Evolutionary conservation across 1,139 yeast species (phyloP).

Genomic region (Debaryomyces subglobosus): DNA sequence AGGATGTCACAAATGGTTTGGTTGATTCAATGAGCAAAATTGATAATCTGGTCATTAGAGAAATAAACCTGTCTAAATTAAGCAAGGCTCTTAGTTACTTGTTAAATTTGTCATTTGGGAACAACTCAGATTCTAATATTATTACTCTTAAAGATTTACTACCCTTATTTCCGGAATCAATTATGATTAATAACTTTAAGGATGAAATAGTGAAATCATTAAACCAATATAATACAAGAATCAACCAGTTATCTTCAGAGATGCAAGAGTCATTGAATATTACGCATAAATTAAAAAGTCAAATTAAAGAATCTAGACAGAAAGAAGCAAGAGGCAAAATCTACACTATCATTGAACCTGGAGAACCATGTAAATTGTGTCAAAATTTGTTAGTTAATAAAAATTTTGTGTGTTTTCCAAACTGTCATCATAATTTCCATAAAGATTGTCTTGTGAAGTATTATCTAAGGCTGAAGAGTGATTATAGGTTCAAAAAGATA

Average conservation of each 20-base stretch:
- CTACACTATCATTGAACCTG: slow-evolving; percentile 67
- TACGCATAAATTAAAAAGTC: slow-evolving; percentile 61
- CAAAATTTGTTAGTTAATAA: slow-evolving; percentile 66
- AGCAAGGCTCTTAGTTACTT: slow-evolving; percentile 30
- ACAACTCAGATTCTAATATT: slow-evolving; percentile 21
- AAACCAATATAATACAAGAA: slow-evolving; percentile 68
- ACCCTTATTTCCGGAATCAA: slow-evolving; percentile 82
- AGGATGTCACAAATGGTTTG: not conserved
- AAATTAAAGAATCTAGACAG: slow-evolving; percentile 54
- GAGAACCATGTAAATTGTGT: slow-evolving; percentile 81
- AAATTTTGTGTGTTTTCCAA: slow-evolving; percentile 79
- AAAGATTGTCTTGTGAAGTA: slow-evolving; percentile 76
- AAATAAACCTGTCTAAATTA: slow-evolving; percentile 12
- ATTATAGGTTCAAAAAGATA: slow-evolving; percentile 66
- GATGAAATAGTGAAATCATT: slow-evolving; percentile 80
- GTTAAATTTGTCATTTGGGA: slow-evolving; percentile 26
- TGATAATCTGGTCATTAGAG: not conserved
- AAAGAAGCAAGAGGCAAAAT: slow-evolving; percentile 43
- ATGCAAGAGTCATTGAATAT: slow-evolving; percentile 75
- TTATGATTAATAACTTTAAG: slow-evolving; percentile 80
- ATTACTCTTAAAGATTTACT: slow-evolving; percentile 79
- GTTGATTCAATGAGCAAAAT: not conserved
- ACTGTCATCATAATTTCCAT: slow-evolving; percentile 87
- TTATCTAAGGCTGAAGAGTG: slow-evolving; percentile 61
- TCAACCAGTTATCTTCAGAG: slow-evolving; percentile 65